Percentiles rank a stretch among this genome's conserved stretches.
phyloP scores from a whole-genome alignment of 1,139 yeast genomes.

The Hyphopichia burtonii region DNA sequence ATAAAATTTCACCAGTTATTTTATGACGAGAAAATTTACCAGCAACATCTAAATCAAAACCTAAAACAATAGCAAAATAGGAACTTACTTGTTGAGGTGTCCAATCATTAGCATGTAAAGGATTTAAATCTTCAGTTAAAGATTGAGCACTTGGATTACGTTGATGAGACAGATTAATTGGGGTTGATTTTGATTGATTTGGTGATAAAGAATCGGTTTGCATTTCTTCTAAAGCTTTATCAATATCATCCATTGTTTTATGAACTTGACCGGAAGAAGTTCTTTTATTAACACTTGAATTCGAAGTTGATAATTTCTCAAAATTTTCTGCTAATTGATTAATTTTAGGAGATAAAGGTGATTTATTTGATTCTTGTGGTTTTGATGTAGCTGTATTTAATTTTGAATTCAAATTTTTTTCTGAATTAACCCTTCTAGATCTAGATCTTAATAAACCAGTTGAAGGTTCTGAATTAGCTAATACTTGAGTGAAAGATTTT shows the following conservation, averaged over 20 bases:
- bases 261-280: slow-evolving; percentile 27
- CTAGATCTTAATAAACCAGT: slow-evolving; percentile 51
- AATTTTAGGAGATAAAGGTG: slow-evolving; percentile 9
- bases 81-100: slow-evolving; percentile 80
- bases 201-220: slow-evolving; percentile 28
- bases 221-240: slow-evolving; percentile 77
- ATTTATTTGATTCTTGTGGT: neutral
- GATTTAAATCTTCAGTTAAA: slow-evolving; percentile 42
- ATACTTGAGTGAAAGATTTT: slow-evolving; percentile 68
- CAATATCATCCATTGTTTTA: slow-evolving; percentile 76
- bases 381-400: slow-evolving; percentile 2
- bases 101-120: slow-evolving; percentile 65
- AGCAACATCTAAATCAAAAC: slow-evolving; percentile 72
- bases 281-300: slow-evolving; percentile 1
- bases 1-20: slow-evolving; percentile 79
- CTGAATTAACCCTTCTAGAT: slow-evolving; percentile 47
- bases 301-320: slow-evolving; percentile 12
- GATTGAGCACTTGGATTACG: slow-evolving; percentile 15
- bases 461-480: slow-evolving; percentile 19
- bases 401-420: slow-evolving; percentile 9
- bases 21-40: slow-evolving; percentile 83
- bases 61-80: slow-evolving; percentile 64
- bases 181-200: neutral
- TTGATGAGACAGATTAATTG: slow-evolving; percentile 8
- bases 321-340: slow-evolving; percentile 17